These are phyloP conservation scores for Phialocephala subalpina DNA, from an alignment of 2,329 filamentous ascomycete species.

Conservation along the genomic window DNA sequence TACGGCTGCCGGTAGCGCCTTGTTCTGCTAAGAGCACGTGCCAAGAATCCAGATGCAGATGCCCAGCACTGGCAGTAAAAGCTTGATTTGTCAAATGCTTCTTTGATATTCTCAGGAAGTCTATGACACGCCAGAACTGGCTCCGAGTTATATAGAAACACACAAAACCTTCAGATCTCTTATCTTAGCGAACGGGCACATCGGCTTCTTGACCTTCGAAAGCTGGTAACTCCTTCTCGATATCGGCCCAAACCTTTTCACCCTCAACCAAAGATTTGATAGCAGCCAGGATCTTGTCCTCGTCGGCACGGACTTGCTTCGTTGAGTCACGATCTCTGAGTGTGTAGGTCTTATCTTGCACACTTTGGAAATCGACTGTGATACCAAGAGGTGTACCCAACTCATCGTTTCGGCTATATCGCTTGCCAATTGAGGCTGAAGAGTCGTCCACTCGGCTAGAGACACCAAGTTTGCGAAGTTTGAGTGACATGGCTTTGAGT, in stretches of 20 bases:
- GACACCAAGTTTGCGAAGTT: conserved; percentile 78
- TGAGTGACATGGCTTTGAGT: conserved; percentile 74
- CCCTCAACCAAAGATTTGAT: conserved; percentile 60
- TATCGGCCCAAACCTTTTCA: conserved; percentile 69
- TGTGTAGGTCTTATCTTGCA: conserved; percentile 87
- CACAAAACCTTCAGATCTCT: neutral
- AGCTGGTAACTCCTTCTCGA: conserved; percentile 79
- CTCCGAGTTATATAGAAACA: neutral
- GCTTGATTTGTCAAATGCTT: neutral
- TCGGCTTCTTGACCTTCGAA: conserved; percentile 78
- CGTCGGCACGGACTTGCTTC: conserved; percentile 84
- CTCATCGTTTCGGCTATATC: conserved; percentile 94
- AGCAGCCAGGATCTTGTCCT: conserved; percentile 81
- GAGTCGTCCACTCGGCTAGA: conserved; percentile 91
- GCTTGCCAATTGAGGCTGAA: conserved; percentile 91
- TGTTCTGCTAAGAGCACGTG: neutral
- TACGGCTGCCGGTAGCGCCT: neutral
- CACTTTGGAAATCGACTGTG: conserved; percentile 94
- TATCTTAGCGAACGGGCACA: conserved; percentile 24
- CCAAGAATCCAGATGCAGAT: neutral
- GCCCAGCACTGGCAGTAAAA: neutral
- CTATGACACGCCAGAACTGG: conserved; percentile 1
- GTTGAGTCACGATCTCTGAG: conserved; percentile 91
- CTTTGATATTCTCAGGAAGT: neutral
- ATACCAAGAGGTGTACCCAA: conserved; percentile 93